Conservation (phyloP, 1,139 yeast genomes). For the Suhomyces yuchorum region DNA sequence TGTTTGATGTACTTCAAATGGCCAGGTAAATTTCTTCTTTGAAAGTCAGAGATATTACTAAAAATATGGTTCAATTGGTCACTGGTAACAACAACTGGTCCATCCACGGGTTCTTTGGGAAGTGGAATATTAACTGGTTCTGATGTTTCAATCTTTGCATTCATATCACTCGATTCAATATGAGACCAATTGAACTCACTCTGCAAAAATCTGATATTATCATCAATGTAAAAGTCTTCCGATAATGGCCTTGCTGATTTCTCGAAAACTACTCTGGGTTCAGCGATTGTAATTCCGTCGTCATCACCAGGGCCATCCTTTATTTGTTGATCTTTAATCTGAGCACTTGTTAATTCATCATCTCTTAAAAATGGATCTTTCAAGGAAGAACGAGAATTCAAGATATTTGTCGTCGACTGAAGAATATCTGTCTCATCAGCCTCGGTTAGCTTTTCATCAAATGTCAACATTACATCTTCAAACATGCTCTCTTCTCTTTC, state of each 20-base stretch:
- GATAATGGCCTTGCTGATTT: constrained; percentile 15
- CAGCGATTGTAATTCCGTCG: not conserved
- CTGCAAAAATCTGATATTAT: constrained; percentile 35
- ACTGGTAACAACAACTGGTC: constrained; percentile 27
- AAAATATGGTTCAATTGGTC: constrained; percentile 35
- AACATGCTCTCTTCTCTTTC: constrained; percentile 37
- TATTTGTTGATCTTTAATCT: constrained; percentile 44
- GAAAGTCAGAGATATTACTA: constrained; percentile 30
- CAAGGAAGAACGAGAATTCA: constrained; percentile 7
- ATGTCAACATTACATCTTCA: constrained; percentile 33
- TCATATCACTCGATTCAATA: constrained; percentile 12
- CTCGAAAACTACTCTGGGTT: constrained; percentile 1
- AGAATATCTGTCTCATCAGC: constrained; percentile 2
- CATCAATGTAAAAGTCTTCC: constrained; percentile 37
- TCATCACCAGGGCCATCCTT: constrained; percentile 27
- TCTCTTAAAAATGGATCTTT: constrained; percentile 43
- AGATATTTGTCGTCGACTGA: not conserved
- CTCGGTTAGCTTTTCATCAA: constrained; percentile 13
- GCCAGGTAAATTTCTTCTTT: constrained; percentile 36
- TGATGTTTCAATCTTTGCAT: constrained; percentile 6
- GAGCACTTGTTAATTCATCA: constrained; percentile 47
- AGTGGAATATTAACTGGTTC: constrained; percentile 1
- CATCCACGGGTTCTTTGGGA: constrained; percentile 11
- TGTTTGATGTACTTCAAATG: constrained; percentile 45
- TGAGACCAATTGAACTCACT: constrained; percentile 36